Evolutionary conservation across 164 flowering plant genomes (phyloP), one percentile per base, ranked within the genome.

Genomic region (Platanus orientalis): DNA sequence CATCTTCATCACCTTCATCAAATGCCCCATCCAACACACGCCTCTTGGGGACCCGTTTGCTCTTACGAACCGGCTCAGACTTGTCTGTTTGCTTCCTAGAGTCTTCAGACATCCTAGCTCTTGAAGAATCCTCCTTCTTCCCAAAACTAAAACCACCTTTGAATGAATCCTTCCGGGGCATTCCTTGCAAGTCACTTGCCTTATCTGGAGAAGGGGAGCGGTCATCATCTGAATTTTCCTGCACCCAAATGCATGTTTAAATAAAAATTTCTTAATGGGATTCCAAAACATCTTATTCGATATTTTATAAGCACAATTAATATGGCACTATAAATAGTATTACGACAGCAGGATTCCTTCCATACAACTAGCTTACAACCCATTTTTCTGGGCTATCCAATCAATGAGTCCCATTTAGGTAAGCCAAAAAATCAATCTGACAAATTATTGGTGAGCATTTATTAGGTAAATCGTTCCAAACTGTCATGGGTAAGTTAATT

Each of bases 1-100:
- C 94, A 77, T 94, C 97, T n/a, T 85, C 87, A 39, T 88, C 82
- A 0, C 77, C 90, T 19, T 88, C 91, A 60, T 80, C 86, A 75
- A 78, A 78, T n/a, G 71, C 88, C 56, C 67, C 84, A 78, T 87
- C 92, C 40, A 79, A 62, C 16, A 73, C 81, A 53, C 89, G 94
- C 70, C 72, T 82, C 75, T 90, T 95, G 3, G 94, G 87, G 50
- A 72, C 81, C 62, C 91, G 73, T 73, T 71, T 95, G 88, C 95
- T 92, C 79, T 92, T 95, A 29, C 97, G 96, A 66, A 73, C 84
- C 16, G 84, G 67, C 59, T 86, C 97, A 32, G 71, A 71, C 62
- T 79, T 86, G 26, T 80, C 84, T 26, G 70, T 75, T 69, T 74
- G 82, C 60, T 77, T 91, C 7, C 40, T 66, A 29, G 77, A 55